Percentiles rank a stretch among this genome's conserved stretches.
These are phyloP conservation scores for Acanthamoeba triangularis DNA, from an alignment of 208 protist species.

Conservation along the genomic window DNA sequence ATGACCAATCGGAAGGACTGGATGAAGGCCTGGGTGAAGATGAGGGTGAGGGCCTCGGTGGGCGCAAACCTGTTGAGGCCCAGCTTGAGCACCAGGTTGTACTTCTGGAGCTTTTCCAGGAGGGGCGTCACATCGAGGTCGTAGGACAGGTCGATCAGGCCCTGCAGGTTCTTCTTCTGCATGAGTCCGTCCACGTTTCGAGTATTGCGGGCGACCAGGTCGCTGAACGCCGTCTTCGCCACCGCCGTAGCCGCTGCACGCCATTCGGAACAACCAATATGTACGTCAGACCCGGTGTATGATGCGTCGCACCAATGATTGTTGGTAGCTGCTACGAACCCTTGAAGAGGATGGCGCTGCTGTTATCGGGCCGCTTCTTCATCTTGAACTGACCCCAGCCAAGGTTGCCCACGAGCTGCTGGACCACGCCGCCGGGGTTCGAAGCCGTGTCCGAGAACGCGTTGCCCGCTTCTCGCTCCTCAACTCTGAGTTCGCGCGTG, in stretches of 20 bases:
- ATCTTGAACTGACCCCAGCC: conserved; percentile 5
- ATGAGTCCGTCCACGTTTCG: neutral
- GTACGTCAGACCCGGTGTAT: too few relatives aligned
- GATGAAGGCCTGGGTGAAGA: neutral
- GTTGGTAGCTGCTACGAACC: too few relatives aligned
- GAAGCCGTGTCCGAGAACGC: neutral
- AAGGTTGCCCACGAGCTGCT: neutral
- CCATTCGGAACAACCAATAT: too few relatives aligned
- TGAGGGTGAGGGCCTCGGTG: neutral
- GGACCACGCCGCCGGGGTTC: neutral
- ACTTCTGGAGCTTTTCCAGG: neutral
- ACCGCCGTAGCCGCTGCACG: neutral
- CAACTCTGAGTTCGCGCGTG: neutral
- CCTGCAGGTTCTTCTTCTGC: conserved; percentile 42
- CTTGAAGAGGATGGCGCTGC: conserved; percentile 15
- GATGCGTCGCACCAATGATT: too few relatives aligned
- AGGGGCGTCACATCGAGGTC: neutral
- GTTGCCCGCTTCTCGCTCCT: neutral
- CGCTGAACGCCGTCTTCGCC: neutral
- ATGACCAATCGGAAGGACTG: neutral
- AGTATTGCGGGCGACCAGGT: neutral
- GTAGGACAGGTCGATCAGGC: neutral
- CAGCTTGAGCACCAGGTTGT: conserved; percentile 20
- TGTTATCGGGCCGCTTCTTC: neutral
- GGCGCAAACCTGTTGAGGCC: neutral